Percentiles rank a stretch among this genome's conserved stretches.
Conservation (phyloP, 495 filamentous ascomycete species). For the Aspergillus affinis region DNA sequence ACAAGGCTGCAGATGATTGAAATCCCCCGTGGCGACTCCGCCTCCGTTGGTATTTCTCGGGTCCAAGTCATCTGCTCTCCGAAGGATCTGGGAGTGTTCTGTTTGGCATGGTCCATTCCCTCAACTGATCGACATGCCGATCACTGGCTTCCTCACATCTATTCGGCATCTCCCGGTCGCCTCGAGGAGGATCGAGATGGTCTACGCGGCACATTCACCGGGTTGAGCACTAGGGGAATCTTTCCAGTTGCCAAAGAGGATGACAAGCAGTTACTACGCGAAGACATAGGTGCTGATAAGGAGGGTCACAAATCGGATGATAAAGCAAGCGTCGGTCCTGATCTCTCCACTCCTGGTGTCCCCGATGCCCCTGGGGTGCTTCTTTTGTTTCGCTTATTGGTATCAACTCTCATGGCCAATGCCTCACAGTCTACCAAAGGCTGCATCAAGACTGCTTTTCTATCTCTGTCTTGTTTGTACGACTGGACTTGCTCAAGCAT, state of each 20-base stretch:
- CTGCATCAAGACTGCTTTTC: too few species aligned
- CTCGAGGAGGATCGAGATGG: conserved; percentile 10
- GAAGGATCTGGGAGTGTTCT: conserved; percentile 28
- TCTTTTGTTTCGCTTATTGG: too few species aligned
- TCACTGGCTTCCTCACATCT: conserved; percentile 31
- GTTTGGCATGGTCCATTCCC: conserved; percentile 27
- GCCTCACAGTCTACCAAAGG: too few species aligned
- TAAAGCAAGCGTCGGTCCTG: too few species aligned
- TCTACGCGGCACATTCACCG: conserved; percentile 14
- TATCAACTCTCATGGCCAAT: too few species aligned
- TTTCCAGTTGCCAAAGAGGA: background rate
- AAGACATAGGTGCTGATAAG: too few species aligned
- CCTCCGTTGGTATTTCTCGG: conserved; percentile 19
- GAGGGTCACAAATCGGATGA: too few species aligned
- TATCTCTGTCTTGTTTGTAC: too few species aligned
- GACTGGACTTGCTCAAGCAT: too few species aligned
- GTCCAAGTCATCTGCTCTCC: conserved; percentile 29
- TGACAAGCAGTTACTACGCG: too few species aligned
- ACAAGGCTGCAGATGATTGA: conserved; percentile 21
- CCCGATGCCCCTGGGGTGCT: too few species aligned
- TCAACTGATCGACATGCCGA: conserved; percentile 11
- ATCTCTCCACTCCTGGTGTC: too few species aligned
- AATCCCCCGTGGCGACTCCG: conserved; percentile 15
- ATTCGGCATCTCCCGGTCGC: conserved; percentile 12
- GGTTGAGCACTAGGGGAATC: background rate